A percentile compares a stretch with the other conserved stretches of the same genome.
phyloP scores from a whole-genome alignment of 257 asterid genomes.

The Solanum lycopersicoides region DNA sequence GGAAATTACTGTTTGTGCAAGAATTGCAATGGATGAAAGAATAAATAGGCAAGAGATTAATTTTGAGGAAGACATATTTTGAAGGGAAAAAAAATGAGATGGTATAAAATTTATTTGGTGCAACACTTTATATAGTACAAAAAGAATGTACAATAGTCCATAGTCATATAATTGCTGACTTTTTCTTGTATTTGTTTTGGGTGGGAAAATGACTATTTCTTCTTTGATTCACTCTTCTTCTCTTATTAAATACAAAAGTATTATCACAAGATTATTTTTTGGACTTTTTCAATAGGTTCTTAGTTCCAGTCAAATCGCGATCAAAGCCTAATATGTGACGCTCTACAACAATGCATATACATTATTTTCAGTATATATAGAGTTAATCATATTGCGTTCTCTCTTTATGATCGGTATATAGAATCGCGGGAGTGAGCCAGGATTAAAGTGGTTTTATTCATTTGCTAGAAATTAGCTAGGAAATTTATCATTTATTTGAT shows the following conservation, averaged over 20 bases:
- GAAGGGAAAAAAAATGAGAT: not conserved
- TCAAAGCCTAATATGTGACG: no score
- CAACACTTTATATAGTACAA: not conserved
- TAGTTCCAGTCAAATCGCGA: no score
- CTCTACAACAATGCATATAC: fast-evolving
- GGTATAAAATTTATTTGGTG: not conserved
- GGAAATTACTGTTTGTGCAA: not conserved
- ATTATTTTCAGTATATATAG: no score
- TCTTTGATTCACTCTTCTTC: not conserved
- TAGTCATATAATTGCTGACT: not conserved
- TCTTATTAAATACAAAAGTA: not conserved
- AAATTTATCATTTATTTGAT: not conserved
- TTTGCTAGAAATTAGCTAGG: not conserved
- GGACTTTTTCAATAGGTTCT: not conserved
- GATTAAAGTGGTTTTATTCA: not conserved
- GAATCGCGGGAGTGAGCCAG: no score
- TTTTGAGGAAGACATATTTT: not conserved
- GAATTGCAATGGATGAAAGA: not conserved
- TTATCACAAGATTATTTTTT: not conserved
- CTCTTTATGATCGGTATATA: no score
- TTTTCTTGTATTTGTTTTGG: not conserved
- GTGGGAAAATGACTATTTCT: not conserved
- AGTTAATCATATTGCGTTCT: no score
- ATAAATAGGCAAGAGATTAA: not conserved
- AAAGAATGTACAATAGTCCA: no score